Evolutionary conservation across 768 basidiomycete genomes (phyloP), one percentile per base, ranked within the genome.

Genomic region (Rhodotorula diobovata): DNA sequence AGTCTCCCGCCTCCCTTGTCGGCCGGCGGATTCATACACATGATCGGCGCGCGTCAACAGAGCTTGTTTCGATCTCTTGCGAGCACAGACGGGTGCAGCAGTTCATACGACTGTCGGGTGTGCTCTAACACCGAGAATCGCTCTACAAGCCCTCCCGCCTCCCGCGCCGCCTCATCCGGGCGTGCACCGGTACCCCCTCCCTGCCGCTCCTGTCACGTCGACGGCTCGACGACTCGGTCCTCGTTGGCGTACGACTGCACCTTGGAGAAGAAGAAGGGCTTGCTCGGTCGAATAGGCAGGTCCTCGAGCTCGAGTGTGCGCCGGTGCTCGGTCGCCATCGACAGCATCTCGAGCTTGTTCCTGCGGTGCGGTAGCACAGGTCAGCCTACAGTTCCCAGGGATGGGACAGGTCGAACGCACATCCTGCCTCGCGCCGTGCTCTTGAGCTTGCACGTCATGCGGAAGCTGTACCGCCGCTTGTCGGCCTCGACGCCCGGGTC

Each of bases 301-400:
- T 57, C 62, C 30, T 70, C 72, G 35, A 75, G 37, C 61, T 77
- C 78, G 39, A 65, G 61, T 28, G 76, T 75, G 9, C 30, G 37
- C 11, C 65, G 56, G 39, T 76, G 50, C 35, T 63, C 67, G 8
- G 77, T 77, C 32, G 70, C 62, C 54, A 78, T 59, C 25, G 66
- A 54, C 11, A 71, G 53, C 72, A 78, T 62, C 48, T 74, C 76
- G 56, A 78, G 67, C 64, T 78, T 78, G 71, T 78, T 78, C 76
- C 72, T 77, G 61, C 41, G 30, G 7, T n/a, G n/a, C n/a, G 34
- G 23, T 9, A 23, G 28, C 1, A n/a, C 18, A 1, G 11, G 37
- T 53, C 48, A 58, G 37, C 18, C 14, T 10, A 1, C 53, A 5
- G 2, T 10, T 30, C 18, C n/a, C n/a, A n/a, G n/a, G n/a, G n/a